phyloP scores from a whole-genome alignment of 192 early-diverging fungal species.

The Podila horticola region DNA sequence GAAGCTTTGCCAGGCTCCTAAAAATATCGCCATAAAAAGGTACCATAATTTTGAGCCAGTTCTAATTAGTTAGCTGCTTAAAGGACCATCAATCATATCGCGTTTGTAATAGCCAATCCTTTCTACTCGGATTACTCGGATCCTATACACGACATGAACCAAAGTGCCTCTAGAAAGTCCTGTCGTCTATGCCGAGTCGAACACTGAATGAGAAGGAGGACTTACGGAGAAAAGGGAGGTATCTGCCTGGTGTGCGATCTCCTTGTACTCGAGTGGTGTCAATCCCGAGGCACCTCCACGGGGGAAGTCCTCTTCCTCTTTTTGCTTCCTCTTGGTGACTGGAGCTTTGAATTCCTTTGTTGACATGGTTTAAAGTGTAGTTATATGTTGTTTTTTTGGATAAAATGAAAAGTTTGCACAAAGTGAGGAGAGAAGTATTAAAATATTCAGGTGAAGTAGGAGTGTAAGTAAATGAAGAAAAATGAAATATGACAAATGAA shows the following conservation, averaged over 20 bases:
- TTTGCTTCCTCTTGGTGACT: slow-evolving; percentile 49
- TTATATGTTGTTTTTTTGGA: not conserved
- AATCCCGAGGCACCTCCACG: slow-evolving; percentile 84
- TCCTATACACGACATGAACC: not conserved
- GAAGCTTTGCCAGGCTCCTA: slow-evolving; percentile 48
- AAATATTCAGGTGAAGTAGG: not conserved
- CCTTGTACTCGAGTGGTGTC: slow-evolving; percentile 86
- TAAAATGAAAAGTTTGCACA: not conserved
- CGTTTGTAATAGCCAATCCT: not conserved
- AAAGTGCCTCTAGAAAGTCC: not conserved
- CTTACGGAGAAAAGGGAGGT: slow-evolving; percentile 70
- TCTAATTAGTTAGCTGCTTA: not conserved
- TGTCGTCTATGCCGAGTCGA: not conserved
- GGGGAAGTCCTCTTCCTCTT: slow-evolving; percentile 79
- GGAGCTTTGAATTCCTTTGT: slow-evolving; percentile 52
- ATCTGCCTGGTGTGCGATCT: slow-evolving; percentile 79
- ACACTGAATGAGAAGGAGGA: not conserved
- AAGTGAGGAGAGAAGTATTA: not conserved
- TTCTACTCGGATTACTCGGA: too few relatives aligned
- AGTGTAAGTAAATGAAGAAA: not conserved
- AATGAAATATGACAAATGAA: not conserved
- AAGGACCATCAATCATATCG: not conserved
- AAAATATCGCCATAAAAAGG: not conserved
- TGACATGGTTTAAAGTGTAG: slow-evolving; percentile 17
- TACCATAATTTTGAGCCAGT: not conserved